Evolutionary conservation across 345 rosid genomes (phyloP).

Genomic region (Populus pruinosa): DNA sequence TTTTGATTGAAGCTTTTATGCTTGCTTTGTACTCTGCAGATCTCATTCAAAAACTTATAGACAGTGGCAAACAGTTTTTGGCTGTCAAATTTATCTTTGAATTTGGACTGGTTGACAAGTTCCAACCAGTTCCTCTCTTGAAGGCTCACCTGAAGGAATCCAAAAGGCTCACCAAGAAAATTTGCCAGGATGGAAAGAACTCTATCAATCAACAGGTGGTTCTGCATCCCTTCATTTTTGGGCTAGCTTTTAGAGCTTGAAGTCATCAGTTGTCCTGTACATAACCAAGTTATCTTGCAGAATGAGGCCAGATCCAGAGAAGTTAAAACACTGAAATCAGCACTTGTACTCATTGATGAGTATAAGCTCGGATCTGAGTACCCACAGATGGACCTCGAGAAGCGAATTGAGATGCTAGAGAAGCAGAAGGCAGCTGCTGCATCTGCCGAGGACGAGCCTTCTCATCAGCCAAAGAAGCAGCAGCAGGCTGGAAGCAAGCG

Average conservation of each 20-base stretch:
- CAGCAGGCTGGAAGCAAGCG: slow-evolving; percentile 39
- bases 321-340: slow-evolving; percentile 51
- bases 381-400: slow-evolving; percentile 28
- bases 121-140: slow-evolving; percentile 54
- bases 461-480: slow-evolving; percentile 8
- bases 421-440: slow-evolving; percentile 24
- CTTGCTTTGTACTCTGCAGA: slow-evolving; percentile 31
- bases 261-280: neutral
- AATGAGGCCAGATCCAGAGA: slow-evolving; percentile 56
- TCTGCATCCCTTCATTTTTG: slow-evolving; percentile 7
- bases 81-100: slow-evolving; percentile 63
- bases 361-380: slow-evolving; percentile 55
- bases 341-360: slow-evolving; percentile 52
- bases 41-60: slow-evolving; percentile 54
- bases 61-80: slow-evolving; percentile 39
- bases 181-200: slow-evolving; percentile 38
- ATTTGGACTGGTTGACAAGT: slow-evolving; percentile 52
- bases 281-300: slow-evolving; percentile 31
- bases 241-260: neutral
- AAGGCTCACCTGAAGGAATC: slow-evolving; percentile 40
- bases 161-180: slow-evolving; percentile 28
- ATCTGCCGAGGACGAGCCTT: slow-evolving; percentile 8
- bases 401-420: slow-evolving; percentile 14
- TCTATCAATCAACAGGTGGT: slow-evolving; percentile 47
- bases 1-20: slow-evolving; percentile 17